A percentile compares a stretch with the other conserved stretches of the same genome.
These are phyloP conservation scores for Microdochium nivale DNA, from an alignment of 2,329 filamentous ascomycete species.

Conservation along the genomic window DNA sequence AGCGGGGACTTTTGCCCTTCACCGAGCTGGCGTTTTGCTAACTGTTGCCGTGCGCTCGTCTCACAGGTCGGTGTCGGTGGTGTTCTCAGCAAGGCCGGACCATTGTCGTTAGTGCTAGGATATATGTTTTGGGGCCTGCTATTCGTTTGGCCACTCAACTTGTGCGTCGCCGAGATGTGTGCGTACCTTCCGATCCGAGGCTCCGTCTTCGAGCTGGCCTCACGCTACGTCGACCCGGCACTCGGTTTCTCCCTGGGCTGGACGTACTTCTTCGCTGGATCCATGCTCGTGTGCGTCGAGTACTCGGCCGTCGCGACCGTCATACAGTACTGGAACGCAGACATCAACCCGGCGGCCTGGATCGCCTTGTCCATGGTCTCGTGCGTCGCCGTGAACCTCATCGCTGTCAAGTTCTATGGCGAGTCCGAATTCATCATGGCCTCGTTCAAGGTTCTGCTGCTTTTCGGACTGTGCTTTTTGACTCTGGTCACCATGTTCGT, in stretches of 20 bases:
- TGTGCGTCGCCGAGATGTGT: conserved; percentile 48
- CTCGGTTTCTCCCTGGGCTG: conserved; percentile 16
- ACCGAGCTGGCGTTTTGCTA: too few relatives aligned
- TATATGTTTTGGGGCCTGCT: conserved; percentile 34
- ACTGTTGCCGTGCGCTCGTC: neutral
- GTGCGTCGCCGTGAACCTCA: conserved; percentile 37
- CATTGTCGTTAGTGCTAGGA: conserved; percentile 33
- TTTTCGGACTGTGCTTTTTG: conserved; percentile 46
- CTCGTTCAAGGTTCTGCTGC: conserved; percentile 38
- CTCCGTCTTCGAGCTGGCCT: conserved; percentile 45
- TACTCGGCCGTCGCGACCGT: conserved; percentile 34
- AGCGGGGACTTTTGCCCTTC: too few relatives aligned
- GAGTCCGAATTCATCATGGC: conserved; percentile 46
- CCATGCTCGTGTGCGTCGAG: conserved; percentile 36
- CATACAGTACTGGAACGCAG: conserved; percentile 32
- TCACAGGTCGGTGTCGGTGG: conserved; percentile 31
- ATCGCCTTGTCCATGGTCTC: conserved; percentile 36
- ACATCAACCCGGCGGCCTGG: conserved; percentile 37
- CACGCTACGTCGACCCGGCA: conserved; percentile 46
- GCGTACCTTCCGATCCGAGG: conserved; percentile 45
- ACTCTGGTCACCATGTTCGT: conserved; percentile 53
- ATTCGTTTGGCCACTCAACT: conserved; percentile 34
- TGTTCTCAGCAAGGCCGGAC: conserved; percentile 30
- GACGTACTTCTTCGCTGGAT: conserved; percentile 40
- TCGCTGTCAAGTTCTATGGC: conserved; percentile 34